Percentiles rank a stretch among this genome's conserved stretches.
phyloP scores from a whole-genome alignment of 805 yeast genomes.

The Cephaloascus albidus region DNA sequence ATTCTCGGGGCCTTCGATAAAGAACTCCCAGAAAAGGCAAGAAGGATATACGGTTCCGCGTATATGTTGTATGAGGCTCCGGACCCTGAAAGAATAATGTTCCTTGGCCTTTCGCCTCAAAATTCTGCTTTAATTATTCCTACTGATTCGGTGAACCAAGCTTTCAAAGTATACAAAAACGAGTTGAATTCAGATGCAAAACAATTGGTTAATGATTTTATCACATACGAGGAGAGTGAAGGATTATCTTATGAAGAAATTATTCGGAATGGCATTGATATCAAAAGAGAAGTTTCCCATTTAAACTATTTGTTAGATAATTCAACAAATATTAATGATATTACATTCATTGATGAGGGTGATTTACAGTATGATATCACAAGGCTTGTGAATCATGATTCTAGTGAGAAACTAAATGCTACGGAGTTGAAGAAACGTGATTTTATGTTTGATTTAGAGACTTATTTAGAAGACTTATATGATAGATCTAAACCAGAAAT shows the following conservation, averaged over 20 bases:
- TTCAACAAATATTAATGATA: not conserved
- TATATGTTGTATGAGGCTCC: conserved; percentile 20
- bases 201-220: not conserved
- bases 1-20: conserved; percentile 12
- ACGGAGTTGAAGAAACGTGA: conserved; percentile 9
- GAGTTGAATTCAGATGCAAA: not conserved
- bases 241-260: not conserved
- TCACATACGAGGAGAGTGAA: not conserved
- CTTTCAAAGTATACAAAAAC: conserved; percentile 2
- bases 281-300: not conserved
- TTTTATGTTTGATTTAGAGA: conserved; percentile 13
- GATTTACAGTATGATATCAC: conserved; percentile 5
- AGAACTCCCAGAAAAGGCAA: conserved; percentile 16
- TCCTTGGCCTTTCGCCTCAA: conserved; percentile 15
- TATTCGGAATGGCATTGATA: not conserved
- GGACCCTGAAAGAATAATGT: conserved; percentile 16
- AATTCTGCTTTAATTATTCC: conserved; percentile 15
- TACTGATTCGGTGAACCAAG: conserved; percentile 5
- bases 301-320: not conserved
- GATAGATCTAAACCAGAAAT: not conserved
- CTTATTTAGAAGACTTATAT: not conserved
- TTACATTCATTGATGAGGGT: not conserved
- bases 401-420: conserved; percentile 2
- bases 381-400: conserved; percentile 3
- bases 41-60: conserved; percentile 20